A percentile compares a stretch with the other conserved stretches of the same genome.
These are phyloP conservation scores for Dactylorhiza incarnata DNA, from an alignment of 106 monocot species.

Conservation along the genomic window DNA sequence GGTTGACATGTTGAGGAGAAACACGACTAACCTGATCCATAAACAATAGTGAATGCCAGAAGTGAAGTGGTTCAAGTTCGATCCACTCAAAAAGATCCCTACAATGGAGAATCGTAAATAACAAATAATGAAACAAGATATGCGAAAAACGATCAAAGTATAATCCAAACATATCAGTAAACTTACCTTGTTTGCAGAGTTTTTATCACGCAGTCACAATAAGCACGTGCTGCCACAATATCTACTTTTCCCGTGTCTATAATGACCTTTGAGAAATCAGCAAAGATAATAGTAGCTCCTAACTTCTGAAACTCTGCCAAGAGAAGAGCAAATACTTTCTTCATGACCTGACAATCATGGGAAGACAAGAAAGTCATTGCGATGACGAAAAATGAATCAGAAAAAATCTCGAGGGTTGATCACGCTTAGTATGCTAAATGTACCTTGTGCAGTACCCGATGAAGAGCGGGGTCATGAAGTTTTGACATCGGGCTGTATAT, in stretches of 20 bases:
- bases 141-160: not conserved
- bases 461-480: slow-evolving; percentile 95
- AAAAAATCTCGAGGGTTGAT: not conserved
- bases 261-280: slow-evolving; percentile 83
- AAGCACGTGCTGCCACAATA: slow-evolving; percentile 62
- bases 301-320: slow-evolving; percentile 72
- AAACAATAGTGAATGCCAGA: slow-evolving; percentile 83
- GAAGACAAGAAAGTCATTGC: slow-evolving; percentile 4
- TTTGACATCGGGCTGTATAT: slow-evolving; percentile 75
- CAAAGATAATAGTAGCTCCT: slow-evolving; percentile 80
- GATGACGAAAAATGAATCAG: not conserved
- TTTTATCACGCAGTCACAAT: slow-evolving; percentile 81
- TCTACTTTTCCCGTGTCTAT: slow-evolving; percentile 91
- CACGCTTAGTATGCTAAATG: not conserved
- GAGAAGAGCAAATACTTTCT: slow-evolving; percentile 75
- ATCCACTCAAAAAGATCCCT: slow-evolving; percentile 99
- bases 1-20: not conserved
- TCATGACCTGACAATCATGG: slow-evolving; percentile 61
- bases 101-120: slow-evolving; percentile 2
- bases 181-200: slow-evolving; percentile 69
- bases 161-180: not conserved
- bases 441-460: slow-evolving; percentile 88
- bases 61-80: slow-evolving; percentile 82
- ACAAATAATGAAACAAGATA: not conserved
- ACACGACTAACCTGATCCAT: slow-evolving; percentile 78